Conservation (phyloP, 176 grass and related monocot genomes). For the Saccharum spontaneum region DNA sequence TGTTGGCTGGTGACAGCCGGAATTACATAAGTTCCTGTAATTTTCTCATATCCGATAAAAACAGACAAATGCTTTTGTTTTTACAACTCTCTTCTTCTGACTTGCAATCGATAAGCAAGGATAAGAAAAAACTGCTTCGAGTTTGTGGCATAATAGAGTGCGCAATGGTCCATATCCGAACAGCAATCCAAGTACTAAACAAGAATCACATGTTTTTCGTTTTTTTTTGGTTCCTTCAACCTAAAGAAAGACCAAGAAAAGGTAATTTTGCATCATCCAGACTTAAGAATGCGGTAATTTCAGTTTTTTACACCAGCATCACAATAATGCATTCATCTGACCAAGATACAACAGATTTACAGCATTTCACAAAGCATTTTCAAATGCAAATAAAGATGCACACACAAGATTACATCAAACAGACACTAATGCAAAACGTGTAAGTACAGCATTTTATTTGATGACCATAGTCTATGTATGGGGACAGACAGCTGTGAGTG, state of each 20-base stretch:
- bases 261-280: background rate
- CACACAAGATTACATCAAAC: background rate
- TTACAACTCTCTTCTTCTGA: too few relatives aligned
- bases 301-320: background rate
- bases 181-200: too few relatives aligned
- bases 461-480: too few relatives aligned
- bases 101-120: too few relatives aligned
- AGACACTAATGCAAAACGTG: background rate
- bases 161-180: too few relatives aligned
- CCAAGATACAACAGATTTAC: background rate
- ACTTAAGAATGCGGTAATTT: background rate
- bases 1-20: too few relatives aligned
- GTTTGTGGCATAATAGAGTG: too few relatives aligned
- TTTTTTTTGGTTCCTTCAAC: background rate
- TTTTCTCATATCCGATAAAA: too few relatives aligned
- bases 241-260: background rate
- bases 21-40: too few relatives aligned
- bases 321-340: background rate
- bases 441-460: conserved; percentile 21
- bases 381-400: background rate
- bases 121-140: too few relatives aligned
- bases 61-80: too few relatives aligned
- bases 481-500: background rate
- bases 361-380: background rate
- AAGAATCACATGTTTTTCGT: background rate